Conservation (phyloP, 1,284 basidiomycete genomes). For the Tylopilus sp. region DNA sequence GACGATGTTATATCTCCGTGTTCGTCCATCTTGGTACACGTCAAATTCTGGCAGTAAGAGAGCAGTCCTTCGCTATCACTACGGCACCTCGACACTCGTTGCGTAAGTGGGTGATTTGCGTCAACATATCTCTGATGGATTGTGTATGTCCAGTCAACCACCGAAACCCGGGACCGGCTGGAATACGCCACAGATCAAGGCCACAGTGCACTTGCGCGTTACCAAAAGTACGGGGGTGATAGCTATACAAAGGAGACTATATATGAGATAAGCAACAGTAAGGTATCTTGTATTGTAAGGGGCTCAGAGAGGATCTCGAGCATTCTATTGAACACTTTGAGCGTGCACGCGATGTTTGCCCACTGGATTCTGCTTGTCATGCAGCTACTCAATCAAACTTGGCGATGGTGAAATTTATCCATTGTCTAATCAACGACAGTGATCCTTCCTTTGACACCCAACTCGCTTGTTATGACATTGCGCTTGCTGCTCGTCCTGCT, state of each 20-base stretch:
- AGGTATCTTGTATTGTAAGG: no score
- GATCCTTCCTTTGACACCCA: not conserved
- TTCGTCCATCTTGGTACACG: not conserved
- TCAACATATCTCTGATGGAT: not conserved
- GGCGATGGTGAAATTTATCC: not conserved
- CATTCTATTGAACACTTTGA: not conserved
- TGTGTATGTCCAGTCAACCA: not conserved
- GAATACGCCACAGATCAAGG: not conserved
- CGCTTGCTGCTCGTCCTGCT: not conserved
- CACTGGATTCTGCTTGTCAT: not conserved
- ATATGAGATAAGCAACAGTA: no score
- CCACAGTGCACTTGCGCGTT: not conserved
- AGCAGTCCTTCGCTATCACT: not conserved
- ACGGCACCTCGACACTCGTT: not conserved
- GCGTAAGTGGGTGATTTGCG: not conserved
- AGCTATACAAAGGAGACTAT: no score
- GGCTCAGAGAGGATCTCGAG: not conserved
- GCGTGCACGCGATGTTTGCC: not conserved
- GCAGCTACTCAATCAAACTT: not conserved
- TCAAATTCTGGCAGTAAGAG: not conserved
- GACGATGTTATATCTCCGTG: not conserved
- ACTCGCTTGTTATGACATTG: not conserved
- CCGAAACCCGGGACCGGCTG: not conserved
- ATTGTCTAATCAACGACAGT: no score
- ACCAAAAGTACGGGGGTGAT: not conserved